A percentile compares a stretch with the other conserved stretches of the same genome.
Conservation (phyloP, 2,329 filamentous ascomycete species). For the Tolypocladium ophioglossoides region DNA sequence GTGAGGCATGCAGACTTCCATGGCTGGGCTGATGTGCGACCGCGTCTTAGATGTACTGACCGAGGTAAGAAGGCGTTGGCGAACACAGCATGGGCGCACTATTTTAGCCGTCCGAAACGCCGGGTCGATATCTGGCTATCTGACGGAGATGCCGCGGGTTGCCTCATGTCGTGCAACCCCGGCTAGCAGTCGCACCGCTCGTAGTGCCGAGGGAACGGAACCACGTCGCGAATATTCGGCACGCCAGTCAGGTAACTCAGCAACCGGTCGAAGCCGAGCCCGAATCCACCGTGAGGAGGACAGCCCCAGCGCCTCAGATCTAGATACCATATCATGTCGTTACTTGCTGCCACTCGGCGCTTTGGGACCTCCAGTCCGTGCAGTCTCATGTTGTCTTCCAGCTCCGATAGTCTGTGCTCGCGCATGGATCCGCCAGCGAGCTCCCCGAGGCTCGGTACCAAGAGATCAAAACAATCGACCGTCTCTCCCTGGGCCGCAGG, state of each 20-base stretch:
- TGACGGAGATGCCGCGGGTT: neutral
- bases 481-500: conserved; percentile 34
- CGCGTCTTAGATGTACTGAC: neutral
- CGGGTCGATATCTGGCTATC: neutral
- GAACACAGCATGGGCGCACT: conserved; percentile 1
- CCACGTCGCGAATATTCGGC: conserved; percentile 72
- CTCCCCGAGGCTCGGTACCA: conserved; percentile 79
- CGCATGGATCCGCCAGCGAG: conserved; percentile 83
- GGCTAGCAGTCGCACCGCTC: conserved; percentile 49
- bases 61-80: conserved; percentile 1
- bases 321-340: conserved; percentile 66
- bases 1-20: neutral
- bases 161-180: conserved; percentile 1
- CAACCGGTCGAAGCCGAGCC: conserved; percentile 79
- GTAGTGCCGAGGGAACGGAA: conserved; percentile 72
- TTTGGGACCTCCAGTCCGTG: conserved; percentile 46
- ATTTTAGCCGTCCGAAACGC: neutral
- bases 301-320: conserved; percentile 86
- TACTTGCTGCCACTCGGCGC: conserved; percentile 16
- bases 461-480: conserved; percentile 82
- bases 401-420: conserved; percentile 61
- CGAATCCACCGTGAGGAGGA: conserved; percentile 84
- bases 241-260: conserved; percentile 76
- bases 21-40: neutral
- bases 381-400: conserved; percentile 60